phyloP scores from a whole-genome alignment of 2,329 filamentous ascomycete species.

The Fusarium cicatricum region DNA sequence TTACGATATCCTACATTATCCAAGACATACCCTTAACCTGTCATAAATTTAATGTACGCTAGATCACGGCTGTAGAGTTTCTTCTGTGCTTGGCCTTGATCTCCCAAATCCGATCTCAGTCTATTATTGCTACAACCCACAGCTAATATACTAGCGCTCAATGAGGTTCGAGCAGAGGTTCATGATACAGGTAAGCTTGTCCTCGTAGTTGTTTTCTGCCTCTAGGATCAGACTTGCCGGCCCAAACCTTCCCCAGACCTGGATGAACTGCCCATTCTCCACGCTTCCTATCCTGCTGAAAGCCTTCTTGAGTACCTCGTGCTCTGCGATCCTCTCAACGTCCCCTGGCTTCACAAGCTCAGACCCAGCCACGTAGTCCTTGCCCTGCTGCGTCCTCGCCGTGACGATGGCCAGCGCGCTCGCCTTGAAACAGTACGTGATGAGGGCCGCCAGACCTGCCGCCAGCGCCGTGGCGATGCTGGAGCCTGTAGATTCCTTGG shows the following conservation, averaged over 20 bases:
- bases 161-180: not conserved
- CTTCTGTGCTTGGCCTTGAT: no score
- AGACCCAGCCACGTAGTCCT: not conserved
- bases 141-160: not conserved
- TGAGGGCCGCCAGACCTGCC: constrained; percentile 41
- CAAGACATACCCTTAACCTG: no score
- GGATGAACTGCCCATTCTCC: not conserved
- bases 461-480: constrained; percentile 43
- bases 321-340: not conserved
- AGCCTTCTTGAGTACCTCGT: not conserved
- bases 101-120: no score
- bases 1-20: no score
- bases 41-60: no score
- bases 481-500: constrained; percentile 24
- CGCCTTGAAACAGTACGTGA: constrained; percentile 38
- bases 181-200: not conserved
- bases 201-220: not conserved
- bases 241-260: not conserved
- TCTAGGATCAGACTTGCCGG: not conserved
- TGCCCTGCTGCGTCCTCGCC: not conserved
- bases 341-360: not conserved
- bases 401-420: not conserved
- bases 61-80: no score
- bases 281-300: not conserved
- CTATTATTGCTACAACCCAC: no score